Base-by-base conservation (phyloP, 768 basidiomycete genomes). In the Gymnopilus dilepis region DNA sequence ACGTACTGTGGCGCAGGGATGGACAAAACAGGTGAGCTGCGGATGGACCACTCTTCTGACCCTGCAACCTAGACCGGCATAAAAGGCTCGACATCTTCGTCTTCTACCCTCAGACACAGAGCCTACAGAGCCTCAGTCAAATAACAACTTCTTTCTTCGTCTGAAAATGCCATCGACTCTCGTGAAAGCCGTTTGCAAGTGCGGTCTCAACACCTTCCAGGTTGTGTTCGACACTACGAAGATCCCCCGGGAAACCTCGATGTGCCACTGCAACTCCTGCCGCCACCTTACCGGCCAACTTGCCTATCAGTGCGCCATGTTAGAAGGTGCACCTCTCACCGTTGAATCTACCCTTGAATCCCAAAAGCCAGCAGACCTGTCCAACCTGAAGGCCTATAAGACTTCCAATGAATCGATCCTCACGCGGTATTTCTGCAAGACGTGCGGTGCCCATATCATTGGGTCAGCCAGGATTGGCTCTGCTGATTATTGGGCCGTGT, bases 171-270 rank as follows among this genome's bases (percentile, higher is more conserved):
- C 58, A 15, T 52, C 51, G 22, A 75, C 72, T 7, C 65, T 67
- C 56, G 53, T 73, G 28, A 70, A 68, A 51, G 72, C 72, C 13
- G 58, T 59, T 13, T 76, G 74, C 67, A 70, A 73, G 38, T 76
- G 74, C 55, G 64, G 68, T 4, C 58, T 61, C 40, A 74, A 72
- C 47, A 38, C 34, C 4, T 73, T 73, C 60, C 66, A 66, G 28
- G 60, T 72, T 22, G 60, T 65, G 2, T 71, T 73, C 51, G 13
- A 33, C 4, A 70, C 68, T 9, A 45, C 58, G 6, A 60, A 65
- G 19, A 61, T 73, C 1, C 72, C 73, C 0, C 17, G 59, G n/a
- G 38, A 34, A 15, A 47, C 26, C 26, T 26, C 24, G 5, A 15
- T 50, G 12, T 19, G 33, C 26, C 51, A 76, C 53, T 76, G 75